phyloP scores from a whole-genome alignment of 2,329 filamentous ascomycete species.

The Phoma herbarum region DNA sequence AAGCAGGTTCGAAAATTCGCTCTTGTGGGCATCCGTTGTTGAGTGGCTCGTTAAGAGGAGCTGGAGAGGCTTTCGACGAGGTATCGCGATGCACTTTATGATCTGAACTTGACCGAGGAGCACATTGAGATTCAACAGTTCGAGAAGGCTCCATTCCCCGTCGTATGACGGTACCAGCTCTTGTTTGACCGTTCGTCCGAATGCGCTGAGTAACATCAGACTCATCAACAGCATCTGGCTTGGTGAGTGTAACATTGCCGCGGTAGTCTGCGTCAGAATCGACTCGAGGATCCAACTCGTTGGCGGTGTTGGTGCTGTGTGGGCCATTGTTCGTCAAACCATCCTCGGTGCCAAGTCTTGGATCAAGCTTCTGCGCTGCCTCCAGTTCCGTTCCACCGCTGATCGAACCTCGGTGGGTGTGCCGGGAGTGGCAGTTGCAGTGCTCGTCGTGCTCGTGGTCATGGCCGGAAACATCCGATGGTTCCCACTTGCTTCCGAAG shows the following conservation, averaged over 20 bases:
- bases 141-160: constrained; percentile 14
- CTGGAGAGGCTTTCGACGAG: background rate
- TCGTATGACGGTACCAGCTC: background rate
- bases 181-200: background rate
- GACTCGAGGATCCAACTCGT: constrained; percentile 25
- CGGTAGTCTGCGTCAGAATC: background rate
- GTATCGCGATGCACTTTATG: background rate
- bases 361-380: constrained; percentile 28
- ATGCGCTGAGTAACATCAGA: background rate
- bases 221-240: background rate
- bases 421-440: constrained; percentile 11
- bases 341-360: constrained; percentile 17
- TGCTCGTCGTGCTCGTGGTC: constrained; percentile 10
- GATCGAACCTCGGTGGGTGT: constrained; percentile 31
- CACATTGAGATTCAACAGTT: background rate
- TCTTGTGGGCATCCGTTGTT: constrained; percentile 22
- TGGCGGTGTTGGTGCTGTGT: constrained; percentile 18
- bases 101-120: constrained; percentile 6
- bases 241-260: background rate
- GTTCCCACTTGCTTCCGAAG: constrained; percentile 3
- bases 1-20: constrained; percentile 27
- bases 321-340: constrained; percentile 21
- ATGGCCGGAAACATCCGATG: background rate
- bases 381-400: constrained; percentile 15
- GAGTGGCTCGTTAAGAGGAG: constrained; percentile 11